Base-by-base conservation (phyloP, 768 basidiomycete genomes). In the Candolleomyces efflorescens region DNA sequence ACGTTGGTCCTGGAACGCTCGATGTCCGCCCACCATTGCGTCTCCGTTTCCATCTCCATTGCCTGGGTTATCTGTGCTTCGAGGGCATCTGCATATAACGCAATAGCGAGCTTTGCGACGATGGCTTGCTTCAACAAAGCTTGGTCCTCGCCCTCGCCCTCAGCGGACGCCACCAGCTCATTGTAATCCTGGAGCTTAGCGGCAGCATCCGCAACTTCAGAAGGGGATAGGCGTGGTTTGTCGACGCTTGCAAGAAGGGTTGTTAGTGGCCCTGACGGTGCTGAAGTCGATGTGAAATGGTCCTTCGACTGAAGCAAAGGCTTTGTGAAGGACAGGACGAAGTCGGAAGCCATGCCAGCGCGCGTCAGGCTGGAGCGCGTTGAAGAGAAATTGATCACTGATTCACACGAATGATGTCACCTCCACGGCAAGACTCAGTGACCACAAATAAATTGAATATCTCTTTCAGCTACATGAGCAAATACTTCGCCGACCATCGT, bases 1-100 rank as follows among this genome's bases (percentile, higher is more conserved):
- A 87, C 77, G 18, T 76, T 79, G 53, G 71, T 62, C 24, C 75
- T 66, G 3, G 89, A 92, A 32, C 83, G 78, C 60, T 87, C 85
- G 43, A 89, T 68, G 26, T 84, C 80, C 15, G 80, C 78, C 94
- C 94, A 98, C 89, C 90, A 97, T 46, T 89, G 83, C 18, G 90
- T 84, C 64, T 94, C 91, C 6, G 78, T 71, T 63, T 94, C 92
- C 12, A 86, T 82, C 36, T 83, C 69, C 9, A 82, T 75, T 1
- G 94, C 90, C 64, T 91, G 84, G 10, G 75, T 66, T 58, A 96
- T 69, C 57, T 85, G 83, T 20, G 75, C 65, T 60, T 91, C 82
- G 64, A 94, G 71, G 1, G 84, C 79, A 54, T 87, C 79, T 5
- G 83, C 74, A 65, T 92, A 93, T 15, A 90, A 59, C 7, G 78